Conservation (phyloP, 345 rosid genomes). For the Melastoma malabathricum region DNA sequence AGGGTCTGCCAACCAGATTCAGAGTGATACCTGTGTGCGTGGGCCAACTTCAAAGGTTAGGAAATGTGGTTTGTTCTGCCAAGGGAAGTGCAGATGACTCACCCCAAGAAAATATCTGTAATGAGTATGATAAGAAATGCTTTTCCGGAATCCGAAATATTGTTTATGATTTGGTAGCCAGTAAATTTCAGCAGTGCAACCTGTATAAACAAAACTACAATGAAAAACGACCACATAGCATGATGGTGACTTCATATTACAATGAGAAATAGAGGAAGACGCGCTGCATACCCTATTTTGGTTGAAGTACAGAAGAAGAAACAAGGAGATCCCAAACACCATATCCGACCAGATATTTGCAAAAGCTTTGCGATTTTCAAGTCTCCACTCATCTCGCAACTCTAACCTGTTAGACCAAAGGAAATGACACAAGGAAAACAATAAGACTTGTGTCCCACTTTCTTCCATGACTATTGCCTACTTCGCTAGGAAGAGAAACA, state of each 20-base stretch:
- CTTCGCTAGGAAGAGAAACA: conserved; percentile 1
- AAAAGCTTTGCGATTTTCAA: conserved; percentile 83
- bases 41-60: background rate
- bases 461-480: background rate
- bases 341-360: conserved; percentile 94
- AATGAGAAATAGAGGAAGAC: background rate
- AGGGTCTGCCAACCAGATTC: conserved; percentile 87
- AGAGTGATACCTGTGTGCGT: conserved; percentile 65
- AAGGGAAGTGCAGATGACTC: conserved; percentile 5
- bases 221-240: background rate
- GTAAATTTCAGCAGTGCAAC: conserved; percentile 91
- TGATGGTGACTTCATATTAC: too few species aligned
- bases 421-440: conserved; percentile 8
- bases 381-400: conserved; percentile 69
- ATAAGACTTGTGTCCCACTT: background rate
- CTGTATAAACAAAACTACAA: conserved; percentile 22
- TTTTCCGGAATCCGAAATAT: conserved; percentile 76
- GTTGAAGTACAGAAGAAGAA: conserved; percentile 65
- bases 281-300: conserved; percentile 55
- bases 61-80: background rate
- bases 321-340: conserved; percentile 77
- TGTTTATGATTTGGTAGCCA: conserved; percentile 69
- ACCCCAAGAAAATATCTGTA: conserved; percentile 84
- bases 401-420: conserved; percentile 52
- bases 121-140: conserved; percentile 75